Evolutionary conservation across 2,329 filamentous ascomycete genomes (phyloP).

Genomic region (Ascosphaera aggregata): DNA sequence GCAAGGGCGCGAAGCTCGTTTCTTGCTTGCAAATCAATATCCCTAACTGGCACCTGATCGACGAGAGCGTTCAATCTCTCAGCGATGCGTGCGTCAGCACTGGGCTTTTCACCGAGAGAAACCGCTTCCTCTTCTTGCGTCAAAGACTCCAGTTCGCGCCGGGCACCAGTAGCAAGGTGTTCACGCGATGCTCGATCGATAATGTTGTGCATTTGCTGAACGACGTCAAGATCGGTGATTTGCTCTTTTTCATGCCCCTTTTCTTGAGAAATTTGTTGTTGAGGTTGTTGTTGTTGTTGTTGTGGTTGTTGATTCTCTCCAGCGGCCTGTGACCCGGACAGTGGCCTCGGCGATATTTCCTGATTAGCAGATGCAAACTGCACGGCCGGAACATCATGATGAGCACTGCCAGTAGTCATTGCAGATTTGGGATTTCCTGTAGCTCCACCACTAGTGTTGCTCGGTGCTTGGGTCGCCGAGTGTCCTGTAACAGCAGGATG

Average conservation of each 20-base stretch:
- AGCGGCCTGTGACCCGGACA: too few relatives aligned
- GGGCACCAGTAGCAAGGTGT: background rate
- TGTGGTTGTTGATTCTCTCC: constrained; percentile 8
- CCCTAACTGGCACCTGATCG: background rate
- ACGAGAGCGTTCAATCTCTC: background rate
- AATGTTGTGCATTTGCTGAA: background rate
- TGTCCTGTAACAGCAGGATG: too few relatives aligned
- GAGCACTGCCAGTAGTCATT: constrained; percentile 11
- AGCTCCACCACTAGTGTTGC: constrained; percentile 3
- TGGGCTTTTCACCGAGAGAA: background rate
- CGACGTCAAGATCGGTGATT: constrained; percentile 8
- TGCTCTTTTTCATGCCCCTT: too few relatives aligned
- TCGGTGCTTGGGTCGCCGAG: background rate
- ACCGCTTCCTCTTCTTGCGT: background rate
- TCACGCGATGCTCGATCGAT: background rate
- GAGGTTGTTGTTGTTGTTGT: constrained; percentile 5
- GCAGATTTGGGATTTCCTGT: constrained; percentile 6
- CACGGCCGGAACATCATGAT: constrained; percentile 35
- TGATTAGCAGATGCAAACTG: constrained; percentile 49
- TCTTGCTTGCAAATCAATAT: constrained; percentile 16
- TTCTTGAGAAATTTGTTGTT: too few relatives aligned
- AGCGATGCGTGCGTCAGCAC: background rate
- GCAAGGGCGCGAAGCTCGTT: constrained; percentile 51
- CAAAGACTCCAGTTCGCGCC: background rate
- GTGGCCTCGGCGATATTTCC: constrained; percentile 30